Evolutionary conservation across 768 basidiomycete species (phyloP).

Genomic region (Termitomyces sp.): DNA sequence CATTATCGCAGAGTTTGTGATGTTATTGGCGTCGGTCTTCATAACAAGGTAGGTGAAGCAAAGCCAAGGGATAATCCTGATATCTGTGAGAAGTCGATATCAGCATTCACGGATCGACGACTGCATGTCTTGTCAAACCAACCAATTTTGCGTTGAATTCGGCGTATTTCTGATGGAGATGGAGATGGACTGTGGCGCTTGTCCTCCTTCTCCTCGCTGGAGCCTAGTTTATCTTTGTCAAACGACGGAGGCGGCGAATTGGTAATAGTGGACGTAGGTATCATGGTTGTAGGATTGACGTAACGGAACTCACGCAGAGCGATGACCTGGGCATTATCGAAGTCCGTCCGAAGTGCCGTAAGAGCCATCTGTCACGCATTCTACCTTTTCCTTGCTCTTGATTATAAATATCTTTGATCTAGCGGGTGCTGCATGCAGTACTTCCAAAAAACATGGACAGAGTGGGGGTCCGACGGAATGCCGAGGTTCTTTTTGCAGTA

Average conservation of each 20-base stretch:
- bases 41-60: slow-evolving; percentile 13
- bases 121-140: background rate
- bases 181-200: background rate
- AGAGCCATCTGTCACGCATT: background rate
- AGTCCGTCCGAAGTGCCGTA: background rate
- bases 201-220: background rate
- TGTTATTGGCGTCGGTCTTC: slow-evolving; percentile 12
- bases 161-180: background rate
- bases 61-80: slow-evolving; percentile 12
- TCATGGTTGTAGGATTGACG: background rate
- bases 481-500: background rate
- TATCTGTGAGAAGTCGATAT: background rate
- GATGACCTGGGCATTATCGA: background rate
- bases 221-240: background rate
- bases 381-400: background rate
- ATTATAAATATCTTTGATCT: background rate
- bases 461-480: background rate
- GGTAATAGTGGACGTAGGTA: background rate
- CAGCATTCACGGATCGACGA: background rate
- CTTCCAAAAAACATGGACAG: background rate
- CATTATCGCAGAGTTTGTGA: slow-evolving; percentile 13
- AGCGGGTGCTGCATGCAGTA: background rate
- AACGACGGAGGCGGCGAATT: background rate
- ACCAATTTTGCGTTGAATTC: slow-evolving; percentile 12
- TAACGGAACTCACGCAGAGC: no score